Conservation (phyloP, 176 grass and related monocot species). For the Oryza australiensis region DNA sequence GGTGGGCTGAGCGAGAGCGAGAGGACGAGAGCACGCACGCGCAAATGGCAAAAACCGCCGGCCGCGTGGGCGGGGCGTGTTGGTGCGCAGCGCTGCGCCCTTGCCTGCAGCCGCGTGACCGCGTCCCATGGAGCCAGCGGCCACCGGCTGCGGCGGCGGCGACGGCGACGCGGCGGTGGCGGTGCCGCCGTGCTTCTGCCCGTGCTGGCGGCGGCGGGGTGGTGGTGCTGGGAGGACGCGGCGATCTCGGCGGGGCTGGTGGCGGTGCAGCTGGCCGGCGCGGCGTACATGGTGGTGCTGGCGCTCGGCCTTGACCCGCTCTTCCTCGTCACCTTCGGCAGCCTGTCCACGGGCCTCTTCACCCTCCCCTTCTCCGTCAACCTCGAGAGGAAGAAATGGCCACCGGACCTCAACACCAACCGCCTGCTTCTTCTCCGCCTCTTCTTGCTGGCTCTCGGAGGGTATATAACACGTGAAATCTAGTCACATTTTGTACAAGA, state of each 20-base stretch:
- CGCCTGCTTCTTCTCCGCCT: slow-evolving; percentile 45
- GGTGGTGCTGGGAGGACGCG: slow-evolving; percentile 54
- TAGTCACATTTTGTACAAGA: no score
- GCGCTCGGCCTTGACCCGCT: slow-evolving; percentile 65
- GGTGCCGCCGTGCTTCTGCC: not conserved
- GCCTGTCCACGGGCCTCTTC: slow-evolving; percentile 49
- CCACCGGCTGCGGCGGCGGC: no score
- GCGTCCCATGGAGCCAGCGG: no score
- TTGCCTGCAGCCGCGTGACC: no score
- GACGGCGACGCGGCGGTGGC: no score
- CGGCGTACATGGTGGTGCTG: slow-evolving; percentile 69
- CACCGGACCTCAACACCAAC: slow-evolving; percentile 39
- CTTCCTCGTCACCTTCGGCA: slow-evolving; percentile 72
- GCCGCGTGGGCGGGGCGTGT: no score
- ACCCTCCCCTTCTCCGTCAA: slow-evolving; percentile 58
- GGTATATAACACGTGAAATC: slow-evolving; percentile 40
- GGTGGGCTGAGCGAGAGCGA: no score
- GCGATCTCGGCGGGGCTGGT: slow-evolving; percentile 59
- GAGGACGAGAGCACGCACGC: no score
- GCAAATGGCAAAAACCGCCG: no score
- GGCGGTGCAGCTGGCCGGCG: slow-evolving; percentile 62
- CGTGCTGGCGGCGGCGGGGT: not conserved
- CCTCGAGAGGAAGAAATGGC: slow-evolving; percentile 76
- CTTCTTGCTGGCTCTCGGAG: slow-evolving; percentile 62
- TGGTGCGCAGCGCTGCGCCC: no score